A percentile compares a stretch with the other conserved stretches of the same genome.
phyloP scores from a whole-genome alignment of 73 alveolate species.

The Paramecium biaurelia region DNA sequence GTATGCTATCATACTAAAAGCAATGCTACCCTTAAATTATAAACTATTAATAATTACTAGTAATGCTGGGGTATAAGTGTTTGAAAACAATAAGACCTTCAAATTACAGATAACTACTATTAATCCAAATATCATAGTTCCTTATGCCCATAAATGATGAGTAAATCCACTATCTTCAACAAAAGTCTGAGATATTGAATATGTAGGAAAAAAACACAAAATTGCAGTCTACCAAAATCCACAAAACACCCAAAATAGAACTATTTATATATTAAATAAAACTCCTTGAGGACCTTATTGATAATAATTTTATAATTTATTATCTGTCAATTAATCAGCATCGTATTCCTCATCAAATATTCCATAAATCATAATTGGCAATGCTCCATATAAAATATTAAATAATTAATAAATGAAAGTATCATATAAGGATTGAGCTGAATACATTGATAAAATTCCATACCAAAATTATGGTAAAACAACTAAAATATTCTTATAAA shows the following conservation, averaged over 20 bases:
- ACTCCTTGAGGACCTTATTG: constrained; percentile 47
- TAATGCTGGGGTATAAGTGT: constrained; percentile 66
- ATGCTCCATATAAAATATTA: constrained; percentile 86
- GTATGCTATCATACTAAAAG: constrained; percentile 48
- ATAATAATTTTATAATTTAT: constrained; percentile 43
- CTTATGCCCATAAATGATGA: constrained; percentile 72
- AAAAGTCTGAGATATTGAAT: constrained; percentile 22
- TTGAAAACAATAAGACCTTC: constrained; percentile 78
- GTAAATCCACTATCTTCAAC: constrained; percentile 45
- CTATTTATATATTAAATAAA: constrained; percentile 18
- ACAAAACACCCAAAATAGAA: constrained; percentile 44
- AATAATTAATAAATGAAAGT: constrained; percentile 93
- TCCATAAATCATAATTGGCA: constrained; percentile 91
- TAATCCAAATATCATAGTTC: constrained; percentile 85
- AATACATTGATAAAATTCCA: constrained; percentile 81
- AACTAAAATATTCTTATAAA: constrained; percentile 86
- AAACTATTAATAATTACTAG: neutral
- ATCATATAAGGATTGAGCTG: constrained; percentile 89
- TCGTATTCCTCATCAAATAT: constrained; percentile 85
- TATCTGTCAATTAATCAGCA: constrained; percentile 47
- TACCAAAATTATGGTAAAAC: constrained; percentile 84
- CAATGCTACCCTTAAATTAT: neutral
- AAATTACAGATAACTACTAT: constrained; percentile 87
- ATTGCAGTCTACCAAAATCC: constrained; percentile 55
- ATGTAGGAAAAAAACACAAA: constrained; percentile 11